These are phyloP conservation scores for Graphium sp. DNA, from an alignment of 2,329 filamentous ascomycete genomes.

Conservation along the genomic window DNA sequence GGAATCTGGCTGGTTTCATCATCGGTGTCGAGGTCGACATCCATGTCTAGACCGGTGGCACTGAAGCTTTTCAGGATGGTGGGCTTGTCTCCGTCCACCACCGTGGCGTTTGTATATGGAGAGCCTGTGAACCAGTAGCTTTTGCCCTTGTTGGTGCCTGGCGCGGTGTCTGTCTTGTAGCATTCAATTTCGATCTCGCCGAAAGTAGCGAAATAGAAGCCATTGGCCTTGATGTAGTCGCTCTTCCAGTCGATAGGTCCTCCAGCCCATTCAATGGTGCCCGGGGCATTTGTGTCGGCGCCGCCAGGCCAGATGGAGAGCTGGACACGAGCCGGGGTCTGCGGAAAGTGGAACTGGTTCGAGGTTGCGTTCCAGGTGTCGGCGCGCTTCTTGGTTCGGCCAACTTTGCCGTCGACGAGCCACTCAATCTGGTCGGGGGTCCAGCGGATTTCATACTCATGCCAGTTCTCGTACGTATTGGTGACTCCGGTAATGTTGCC, in stretches of 20 bases:
- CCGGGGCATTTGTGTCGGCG: slow-evolving; percentile 57
- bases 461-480: slow-evolving; percentile 62
- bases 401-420: slow-evolving; percentile 66
- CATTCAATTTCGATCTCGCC: slow-evolving; percentile 68
- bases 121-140: slow-evolving; percentile 61
- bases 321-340: slow-evolving; percentile 81
- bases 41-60: slow-evolving; percentile 66
- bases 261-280: slow-evolving; percentile 84
- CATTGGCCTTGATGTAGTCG: slow-evolving; percentile 61
- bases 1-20: slow-evolving; percentile 8
- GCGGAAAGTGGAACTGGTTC: slow-evolving; percentile 74
- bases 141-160: slow-evolving; percentile 52
- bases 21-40: slow-evolving; percentile 16
- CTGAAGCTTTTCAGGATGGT: slow-evolving; percentile 66
- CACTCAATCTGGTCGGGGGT: slow-evolving; percentile 72
- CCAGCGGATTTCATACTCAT: slow-evolving; percentile 92
- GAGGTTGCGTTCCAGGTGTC: slow-evolving; percentile 77
- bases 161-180: slow-evolving; percentile 45
- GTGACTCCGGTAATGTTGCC: slow-evolving; percentile 45
- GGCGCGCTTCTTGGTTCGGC: slow-evolving; percentile 56
- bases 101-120: slow-evolving; percentile 55
- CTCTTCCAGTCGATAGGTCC: slow-evolving; percentile 78
- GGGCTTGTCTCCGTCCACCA: slow-evolving; percentile 56
- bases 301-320: slow-evolving; percentile 95
- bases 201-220: slow-evolving; percentile 79